These are phyloP conservation scores for Annulohypoxylon moriforme DNA, from an alignment of 495 filamentous ascomycete species.

Conservation along the genomic window DNA sequence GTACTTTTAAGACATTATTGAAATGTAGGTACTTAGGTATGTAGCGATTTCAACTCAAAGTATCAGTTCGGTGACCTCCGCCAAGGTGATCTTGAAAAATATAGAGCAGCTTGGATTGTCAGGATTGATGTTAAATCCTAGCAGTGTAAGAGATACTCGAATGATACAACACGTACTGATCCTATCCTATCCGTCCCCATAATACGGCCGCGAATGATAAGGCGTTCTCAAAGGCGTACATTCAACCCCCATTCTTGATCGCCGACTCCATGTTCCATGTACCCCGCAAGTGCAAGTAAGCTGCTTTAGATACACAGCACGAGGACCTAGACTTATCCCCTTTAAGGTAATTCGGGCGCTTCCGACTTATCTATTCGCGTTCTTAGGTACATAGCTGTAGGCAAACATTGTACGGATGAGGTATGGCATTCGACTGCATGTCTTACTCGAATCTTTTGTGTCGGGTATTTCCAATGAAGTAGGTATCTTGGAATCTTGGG, in stretches of 20 bases:
- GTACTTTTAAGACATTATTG: no score
- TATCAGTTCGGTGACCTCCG: slow-evolving; percentile 1
- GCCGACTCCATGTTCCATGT: slow-evolving; percentile 11
- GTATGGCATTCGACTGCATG: background rate
- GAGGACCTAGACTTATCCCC: slow-evolving; percentile 15
- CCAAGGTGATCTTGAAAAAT: background rate
- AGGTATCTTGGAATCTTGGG: background rate
- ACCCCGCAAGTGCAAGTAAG: slow-evolving; percentile 25
- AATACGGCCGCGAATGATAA: slow-evolving; percentile 8
- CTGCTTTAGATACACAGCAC: slow-evolving; percentile 4
- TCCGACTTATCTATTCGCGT: slow-evolving; percentile 13
- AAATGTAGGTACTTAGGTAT: no score
- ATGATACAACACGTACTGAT: no score
- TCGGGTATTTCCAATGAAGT: background rate
- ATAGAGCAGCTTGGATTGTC: background rate
- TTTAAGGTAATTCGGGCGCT: slow-evolving; percentile 2
- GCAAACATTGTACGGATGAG: background rate
- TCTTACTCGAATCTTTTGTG: background rate
- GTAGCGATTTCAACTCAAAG: no score
- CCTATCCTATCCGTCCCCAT: background rate
- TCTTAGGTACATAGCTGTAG: background rate
- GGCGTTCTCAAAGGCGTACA: background rate
- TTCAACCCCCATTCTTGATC: slow-evolving; percentile 37
- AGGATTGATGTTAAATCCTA: background rate
- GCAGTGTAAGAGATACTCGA: background rate